phyloP scores from a whole-genome alignment of 345 rosid genomes.

The Microcos paniculata region DNA sequence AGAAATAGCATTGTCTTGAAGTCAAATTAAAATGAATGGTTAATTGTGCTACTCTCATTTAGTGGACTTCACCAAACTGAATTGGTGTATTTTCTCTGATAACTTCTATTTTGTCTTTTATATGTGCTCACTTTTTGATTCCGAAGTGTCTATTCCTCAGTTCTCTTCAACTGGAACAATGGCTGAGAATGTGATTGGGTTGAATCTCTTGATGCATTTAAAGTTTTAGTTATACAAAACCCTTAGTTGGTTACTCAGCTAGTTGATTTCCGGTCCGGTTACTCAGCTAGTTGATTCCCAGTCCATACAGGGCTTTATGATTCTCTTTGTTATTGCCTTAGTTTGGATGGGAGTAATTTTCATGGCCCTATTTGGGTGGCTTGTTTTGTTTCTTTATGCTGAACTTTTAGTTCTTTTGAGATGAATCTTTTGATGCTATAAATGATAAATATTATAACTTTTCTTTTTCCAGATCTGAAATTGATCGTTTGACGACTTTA shows the following conservation, averaged over 20 bases:
- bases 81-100: neutral
- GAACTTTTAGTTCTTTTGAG: neutral
- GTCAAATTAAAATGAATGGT: neutral
- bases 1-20: neutral
- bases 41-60: neutral
- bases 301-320: neutral
- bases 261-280: neutral
- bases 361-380: neutral
- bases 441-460: neutral
- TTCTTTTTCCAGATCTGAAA: slow-evolving; percentile 65
- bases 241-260: neutral
- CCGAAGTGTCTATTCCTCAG: too few relatives aligned
- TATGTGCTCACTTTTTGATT: neutral
- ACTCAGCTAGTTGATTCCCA: neutral
- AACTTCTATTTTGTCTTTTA: neutral
- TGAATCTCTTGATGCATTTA: neutral
- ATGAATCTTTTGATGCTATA: neutral
- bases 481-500: slow-evolving; percentile 71
- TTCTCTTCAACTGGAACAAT: neutral
- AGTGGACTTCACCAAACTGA: neutral
- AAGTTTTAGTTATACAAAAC: neutral
- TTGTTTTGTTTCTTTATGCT: neutral
- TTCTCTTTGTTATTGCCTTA: slow-evolving; percentile 5
- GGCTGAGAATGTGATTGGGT: neutral
- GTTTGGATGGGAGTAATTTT: slow-evolving; percentile 1